Evolutionary conservation across 495 filamentous ascomycete species (phyloP).

Genomic region (Xylaria acuta): DNA sequence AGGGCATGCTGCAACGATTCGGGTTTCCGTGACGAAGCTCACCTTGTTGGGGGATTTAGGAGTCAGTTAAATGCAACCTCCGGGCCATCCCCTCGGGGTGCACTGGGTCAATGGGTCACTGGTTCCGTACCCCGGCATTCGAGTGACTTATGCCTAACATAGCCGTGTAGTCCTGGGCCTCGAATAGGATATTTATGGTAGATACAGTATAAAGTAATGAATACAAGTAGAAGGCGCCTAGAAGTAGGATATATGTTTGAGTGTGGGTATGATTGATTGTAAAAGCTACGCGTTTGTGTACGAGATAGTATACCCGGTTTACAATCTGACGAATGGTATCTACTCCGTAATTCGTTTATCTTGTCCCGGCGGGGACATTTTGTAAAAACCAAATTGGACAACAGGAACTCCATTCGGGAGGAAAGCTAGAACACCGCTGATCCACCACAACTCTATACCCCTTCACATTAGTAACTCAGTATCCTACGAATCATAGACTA

Average conservation of each 20-base stretch:
- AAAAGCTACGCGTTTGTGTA: not conserved
- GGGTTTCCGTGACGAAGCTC: too few species aligned
- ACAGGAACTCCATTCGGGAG: not conserved
- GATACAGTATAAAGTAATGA: not conserved
- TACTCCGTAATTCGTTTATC: not conserved
- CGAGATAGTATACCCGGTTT: not conserved
- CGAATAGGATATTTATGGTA: not conserved
- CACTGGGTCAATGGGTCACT: not conserved
- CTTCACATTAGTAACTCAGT: not conserved
- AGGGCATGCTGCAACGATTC: too few species aligned
- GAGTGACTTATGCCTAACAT: not conserved
- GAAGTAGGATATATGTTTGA: not conserved
- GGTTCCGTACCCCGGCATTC: not conserved
- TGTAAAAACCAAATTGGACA: not conserved
- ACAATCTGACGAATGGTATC: conserved; percentile 4
- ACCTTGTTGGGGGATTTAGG: too few species aligned
- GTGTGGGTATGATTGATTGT: not conserved
- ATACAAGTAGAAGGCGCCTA: not conserved
- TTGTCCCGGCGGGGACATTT: not conserved
- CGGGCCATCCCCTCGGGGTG: not conserved
- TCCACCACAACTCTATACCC: not conserved
- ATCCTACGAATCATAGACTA: not conserved
- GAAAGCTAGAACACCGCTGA: not conserved
- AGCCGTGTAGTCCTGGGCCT: not conserved
- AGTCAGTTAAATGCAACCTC: too few species aligned